Conservation (phyloP, 768 basidiomycete genomes). For the Hericium rajendrae region DNA sequence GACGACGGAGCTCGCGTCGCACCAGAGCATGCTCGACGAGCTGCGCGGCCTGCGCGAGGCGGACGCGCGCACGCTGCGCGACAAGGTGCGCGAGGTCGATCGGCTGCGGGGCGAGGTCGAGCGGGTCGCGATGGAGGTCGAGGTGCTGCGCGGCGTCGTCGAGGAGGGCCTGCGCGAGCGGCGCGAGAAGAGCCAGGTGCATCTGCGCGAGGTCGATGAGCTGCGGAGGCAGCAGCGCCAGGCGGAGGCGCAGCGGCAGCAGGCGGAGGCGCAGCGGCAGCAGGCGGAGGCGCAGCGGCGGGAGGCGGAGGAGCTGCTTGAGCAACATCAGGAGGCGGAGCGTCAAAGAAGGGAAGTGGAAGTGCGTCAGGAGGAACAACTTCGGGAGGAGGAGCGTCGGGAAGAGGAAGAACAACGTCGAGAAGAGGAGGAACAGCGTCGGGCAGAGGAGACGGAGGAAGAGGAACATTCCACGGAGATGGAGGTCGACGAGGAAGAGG, state of each 20-base stretch:
- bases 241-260: not conserved
- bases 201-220: not conserved
- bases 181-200: constrained; percentile 35
- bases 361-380: no score
- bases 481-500: not conserved
- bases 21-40: constrained; percentile 60
- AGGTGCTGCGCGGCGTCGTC: constrained; percentile 76
- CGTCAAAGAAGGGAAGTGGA: no score
- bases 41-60: constrained; percentile 53
- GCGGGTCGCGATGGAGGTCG: constrained; percentile 74
- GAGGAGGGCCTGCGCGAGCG: constrained; percentile 79
- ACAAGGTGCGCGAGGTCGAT: constrained; percentile 59
- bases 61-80: constrained; percentile 45
- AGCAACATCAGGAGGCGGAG: not conserved
- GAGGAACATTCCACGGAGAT: constrained; percentile 6
- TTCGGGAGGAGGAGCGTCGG: not conserved
- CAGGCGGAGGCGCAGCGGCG: not conserved
- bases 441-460: constrained; percentile 17
- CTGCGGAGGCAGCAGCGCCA: not conserved
- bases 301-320: not conserved
- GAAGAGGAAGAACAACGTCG: constrained; percentile 16
- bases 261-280: not conserved
- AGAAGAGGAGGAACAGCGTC: constrained; percentile 7
- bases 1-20: constrained; percentile 70
- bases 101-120: constrained; percentile 70